Percentiles rank a stretch among this genome's conserved stretches.
Evolutionary conservation across 371 early-diverging fungal species (phyloP).

Genomic region (Circinella umbellata): DNA sequence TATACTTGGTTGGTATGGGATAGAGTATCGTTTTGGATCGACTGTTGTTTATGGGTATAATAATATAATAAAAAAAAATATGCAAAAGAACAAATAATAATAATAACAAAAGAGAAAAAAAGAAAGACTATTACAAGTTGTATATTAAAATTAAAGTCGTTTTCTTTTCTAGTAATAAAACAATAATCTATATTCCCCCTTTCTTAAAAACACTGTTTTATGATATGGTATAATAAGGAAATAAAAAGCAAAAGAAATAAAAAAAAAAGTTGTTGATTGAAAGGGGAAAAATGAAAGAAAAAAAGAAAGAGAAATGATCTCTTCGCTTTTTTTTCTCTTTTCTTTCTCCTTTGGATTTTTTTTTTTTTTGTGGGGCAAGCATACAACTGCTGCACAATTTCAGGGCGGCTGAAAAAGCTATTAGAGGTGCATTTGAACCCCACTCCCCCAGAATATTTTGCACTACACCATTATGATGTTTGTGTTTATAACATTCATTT

Average conservation of each 20-base stretch:
- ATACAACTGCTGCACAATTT: slow-evolving; percentile 1
- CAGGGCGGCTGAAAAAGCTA: slow-evolving; percentile 1
- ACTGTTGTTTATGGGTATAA: too few species aligned
- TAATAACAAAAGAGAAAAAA: too few species aligned
- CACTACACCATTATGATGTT: slow-evolving; percentile 3
- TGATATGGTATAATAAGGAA: background rate
- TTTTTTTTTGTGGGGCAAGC: slow-evolving; percentile 7
- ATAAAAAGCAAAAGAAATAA: background rate
- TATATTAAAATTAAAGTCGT: too few species aligned
- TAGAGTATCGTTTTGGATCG: too few species aligned
- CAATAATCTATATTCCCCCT: background rate
- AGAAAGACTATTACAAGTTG: too few species aligned
- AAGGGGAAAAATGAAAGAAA: background rate
- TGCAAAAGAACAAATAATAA: too few species aligned
- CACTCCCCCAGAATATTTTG: slow-evolving; percentile 11
- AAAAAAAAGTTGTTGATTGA: background rate
- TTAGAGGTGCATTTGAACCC: slow-evolving; percentile 9
- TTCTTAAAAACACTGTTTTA: background rate
- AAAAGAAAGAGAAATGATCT: background rate
- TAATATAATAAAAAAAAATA: too few species aligned
- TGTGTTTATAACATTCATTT: background rate
- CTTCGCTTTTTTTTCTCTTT: background rate
- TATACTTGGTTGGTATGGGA: too few species aligned
- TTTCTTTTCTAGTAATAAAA: too few species aligned
- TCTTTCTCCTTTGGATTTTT: background rate